Evolutionary conservation across 257 asterid species (phyloP), one percentile per base, ranked within the genome.

Genomic region (Galeopsis tetrahit): DNA sequence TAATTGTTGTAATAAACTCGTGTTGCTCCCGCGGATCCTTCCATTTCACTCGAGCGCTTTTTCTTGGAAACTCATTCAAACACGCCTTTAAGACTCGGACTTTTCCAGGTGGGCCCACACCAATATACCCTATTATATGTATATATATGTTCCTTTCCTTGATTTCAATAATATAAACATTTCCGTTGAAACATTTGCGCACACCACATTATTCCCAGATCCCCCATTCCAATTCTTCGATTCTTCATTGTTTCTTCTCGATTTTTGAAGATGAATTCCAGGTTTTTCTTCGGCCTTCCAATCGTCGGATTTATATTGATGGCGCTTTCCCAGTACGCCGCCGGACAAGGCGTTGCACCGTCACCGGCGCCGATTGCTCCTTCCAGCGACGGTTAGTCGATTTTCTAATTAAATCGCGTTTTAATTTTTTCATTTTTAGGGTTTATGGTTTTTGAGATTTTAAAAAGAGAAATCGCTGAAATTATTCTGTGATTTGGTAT

Each of bases 331-430:
- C 81, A 77, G 6, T 42, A 49, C 67, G 61, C 84, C 74, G 42
- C 68, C 75, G 88, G 78, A 51, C 84, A 80, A 38, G 77, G 74
- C 58, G 65, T 57, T 31, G 84, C 85, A 34, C 91, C 87, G 38
- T 71, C 83, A 1, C 84, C 84, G 36, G 75, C 89, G 3, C 89
- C 88, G 3, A 10, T 38, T 13, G 79, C 78, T 34, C 85, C 84
- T 46, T 76, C 85, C 8, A 86, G 55, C 58, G 81, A 86, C 36
- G 78, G 91, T 84, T 44, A 84, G 87, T 77, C 15, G 56, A 3
- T 1, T 13, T 46, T 46, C 0, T 11, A 3, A 10, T n/a, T 4
- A 49, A n/a, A 5, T 49, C 56, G 56, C 28, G 2, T 49, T 49
- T 49, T 38, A 1, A 2, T 6, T 51, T 52, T 7, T 35, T 5